Evolutionary conservation across 805 yeast species (phyloP).

Genomic region (Candida succiphila): DNA sequence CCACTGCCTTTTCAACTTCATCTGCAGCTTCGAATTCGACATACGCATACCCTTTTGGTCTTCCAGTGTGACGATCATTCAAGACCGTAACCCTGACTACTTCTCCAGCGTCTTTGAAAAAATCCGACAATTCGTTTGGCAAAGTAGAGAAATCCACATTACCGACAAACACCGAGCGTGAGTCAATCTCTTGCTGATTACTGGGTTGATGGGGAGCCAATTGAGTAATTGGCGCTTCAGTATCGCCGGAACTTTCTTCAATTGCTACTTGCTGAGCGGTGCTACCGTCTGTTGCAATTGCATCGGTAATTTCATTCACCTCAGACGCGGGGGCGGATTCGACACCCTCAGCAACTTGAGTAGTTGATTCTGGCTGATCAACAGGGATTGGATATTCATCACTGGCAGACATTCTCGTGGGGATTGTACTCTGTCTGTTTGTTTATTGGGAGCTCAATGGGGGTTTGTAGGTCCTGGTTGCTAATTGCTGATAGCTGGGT

Average conservation of each 20-base stretch:
- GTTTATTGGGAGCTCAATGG: too few species aligned
- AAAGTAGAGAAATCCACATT: constrained; percentile 72
- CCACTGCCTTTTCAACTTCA: constrained; percentile 53
- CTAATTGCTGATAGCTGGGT: too few species aligned
- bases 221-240: background rate
- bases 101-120: constrained; percentile 57
- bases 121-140: constrained; percentile 69
- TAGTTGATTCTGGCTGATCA: too few species aligned
- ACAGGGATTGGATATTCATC: too few species aligned
- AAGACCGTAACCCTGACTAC: constrained; percentile 75
- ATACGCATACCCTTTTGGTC: constrained; percentile 81
- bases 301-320: background rate
- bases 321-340: too few species aligned
- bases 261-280: background rate
- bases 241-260: background rate
- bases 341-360: too few species aligned
- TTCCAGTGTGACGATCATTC: constrained; percentile 60
- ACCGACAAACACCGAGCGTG: constrained; percentile 72
- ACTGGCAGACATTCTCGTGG: too few species aligned
- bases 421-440: too few species aligned
- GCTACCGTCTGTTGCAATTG: background rate
- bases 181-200: constrained; percentile 48
- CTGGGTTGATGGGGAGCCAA: constrained; percentile 23
- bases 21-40: constrained; percentile 64
- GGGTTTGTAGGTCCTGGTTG: too few species aligned